Evolutionary conservation across 1,284 basidiomycete species (phyloP).

Genomic region (Sporisorium exsertum): DNA sequence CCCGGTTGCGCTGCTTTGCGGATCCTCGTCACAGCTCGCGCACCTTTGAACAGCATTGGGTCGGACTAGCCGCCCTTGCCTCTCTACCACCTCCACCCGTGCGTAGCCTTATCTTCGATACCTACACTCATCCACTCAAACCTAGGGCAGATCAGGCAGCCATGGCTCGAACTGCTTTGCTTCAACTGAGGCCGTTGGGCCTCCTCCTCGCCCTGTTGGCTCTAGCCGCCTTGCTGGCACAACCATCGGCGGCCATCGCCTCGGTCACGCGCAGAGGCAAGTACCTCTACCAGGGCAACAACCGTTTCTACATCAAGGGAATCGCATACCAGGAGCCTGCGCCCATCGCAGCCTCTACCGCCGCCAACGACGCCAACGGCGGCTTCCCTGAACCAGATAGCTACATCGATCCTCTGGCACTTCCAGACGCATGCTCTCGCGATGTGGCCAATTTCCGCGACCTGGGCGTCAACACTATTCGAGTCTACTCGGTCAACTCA

Average conservation of each 20-base stretch:
- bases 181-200: slow-evolving; percentile 11
- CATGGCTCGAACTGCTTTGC: slow-evolving; percentile 14
- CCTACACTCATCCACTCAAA: not conserved
- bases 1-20: not conserved
- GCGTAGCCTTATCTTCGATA: not conserved
- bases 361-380: slow-evolving; percentile 72
- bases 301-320: slow-evolving; percentile 89
- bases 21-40: not conserved
- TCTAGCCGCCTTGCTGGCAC: slow-evolving; percentile 5
- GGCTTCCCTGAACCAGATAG: slow-evolving; percentile 79
- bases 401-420: slow-evolving; percentile 79
- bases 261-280: slow-evolving; percentile 74
- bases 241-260: slow-evolving; percentile 24
- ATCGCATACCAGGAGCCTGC: slow-evolving; percentile 90
- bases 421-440: slow-evolving; percentile 78
- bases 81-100: not conserved
- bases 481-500: slow-evolving; percentile 79
- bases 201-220: slow-evolving; percentile 20
- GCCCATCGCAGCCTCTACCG: slow-evolving; percentile 70
- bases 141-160: not conserved
- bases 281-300: slow-evolving; percentile 80
- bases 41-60: not conserved
- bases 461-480: slow-evolving; percentile 75
- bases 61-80: not conserved
- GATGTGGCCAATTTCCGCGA: slow-evolving; percentile 80